Evolutionary conservation across 2,329 filamentous ascomycete genomes (phyloP).

Genomic region (Plenodomus lindquistii): DNA sequence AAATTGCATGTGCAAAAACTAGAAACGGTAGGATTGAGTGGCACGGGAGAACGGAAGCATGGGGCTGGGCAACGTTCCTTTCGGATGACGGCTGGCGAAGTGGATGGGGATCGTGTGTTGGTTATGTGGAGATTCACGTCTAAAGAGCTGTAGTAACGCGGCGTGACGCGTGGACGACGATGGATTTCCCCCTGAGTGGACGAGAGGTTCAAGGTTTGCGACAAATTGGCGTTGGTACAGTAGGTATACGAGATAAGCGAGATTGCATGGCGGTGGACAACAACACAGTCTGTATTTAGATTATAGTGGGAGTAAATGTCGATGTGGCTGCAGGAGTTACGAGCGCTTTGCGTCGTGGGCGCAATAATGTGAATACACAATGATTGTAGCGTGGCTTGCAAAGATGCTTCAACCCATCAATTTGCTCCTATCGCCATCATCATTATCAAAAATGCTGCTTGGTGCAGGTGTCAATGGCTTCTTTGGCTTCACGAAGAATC

Average conservation of each 20-base stretch:
- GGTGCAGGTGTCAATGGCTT: conserved; percentile 4
- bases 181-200: conserved; percentile 7
- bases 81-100: neutral
- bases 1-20: too few species aligned
- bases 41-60: too few species aligned
- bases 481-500: conserved; percentile 14
- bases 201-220: neutral
- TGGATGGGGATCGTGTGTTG: neutral
- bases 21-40: too few species aligned
- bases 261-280: neutral
- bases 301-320: too few species aligned
- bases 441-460: conserved; percentile 17
- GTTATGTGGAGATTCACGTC: neutral
- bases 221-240: neutral
- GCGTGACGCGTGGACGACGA: conserved; percentile 1
- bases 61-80: too few species aligned
- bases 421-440: conserved; percentile 4
- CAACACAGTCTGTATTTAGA: neutral
- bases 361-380: too few species aligned
- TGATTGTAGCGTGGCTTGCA: too few species aligned
- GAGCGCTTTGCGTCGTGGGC: too few species aligned
- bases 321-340: too few species aligned
- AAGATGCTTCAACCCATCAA: neutral
- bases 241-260: conserved; percentile 2
- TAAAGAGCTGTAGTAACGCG: neutral